A percentile compares a stretch with the other conserved stretches of the same genome.
Evolutionary conservation across 192 early-diverging fungal genomes (phyloP).

Genomic region (Rhizoclosmatium globosum): DNA sequence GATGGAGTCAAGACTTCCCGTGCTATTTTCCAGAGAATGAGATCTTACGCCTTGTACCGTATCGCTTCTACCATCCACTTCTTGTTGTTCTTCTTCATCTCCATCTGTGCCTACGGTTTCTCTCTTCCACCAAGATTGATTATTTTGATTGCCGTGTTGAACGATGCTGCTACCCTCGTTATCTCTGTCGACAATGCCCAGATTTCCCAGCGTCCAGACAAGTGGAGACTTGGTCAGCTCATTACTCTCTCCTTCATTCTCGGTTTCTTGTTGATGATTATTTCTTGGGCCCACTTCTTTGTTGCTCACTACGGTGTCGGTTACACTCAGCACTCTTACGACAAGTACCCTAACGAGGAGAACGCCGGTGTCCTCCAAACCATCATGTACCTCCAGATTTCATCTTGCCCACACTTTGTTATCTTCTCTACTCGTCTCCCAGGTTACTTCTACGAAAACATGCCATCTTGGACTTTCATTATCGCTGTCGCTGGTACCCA

Average conservation of each 20-base stretch:
- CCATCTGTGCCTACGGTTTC: slow-evolving; percentile 84
- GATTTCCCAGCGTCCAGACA: slow-evolving; percentile 89
- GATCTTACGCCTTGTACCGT: slow-evolving; percentile 74
- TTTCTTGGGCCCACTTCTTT: too few relatives aligned
- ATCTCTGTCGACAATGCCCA: slow-evolving; percentile 93
- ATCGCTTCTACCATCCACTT: slow-evolving; percentile 87
- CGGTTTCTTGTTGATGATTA: too few relatives aligned
- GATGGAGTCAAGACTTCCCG: slow-evolving; percentile 90
- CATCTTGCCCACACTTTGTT: too few relatives aligned
- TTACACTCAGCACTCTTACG: too few relatives aligned
- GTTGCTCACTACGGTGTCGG: too few relatives aligned
- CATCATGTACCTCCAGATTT: too few relatives aligned
- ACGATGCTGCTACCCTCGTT: slow-evolving; percentile 84
- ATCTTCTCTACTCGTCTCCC: slow-evolving; percentile 95
- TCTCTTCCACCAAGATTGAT: slow-evolving; percentile 79
- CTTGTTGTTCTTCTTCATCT: slow-evolving; percentile 94
- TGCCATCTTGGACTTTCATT: too few relatives aligned
- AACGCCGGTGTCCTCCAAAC: too few relatives aligned
- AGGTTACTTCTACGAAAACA: too few relatives aligned
- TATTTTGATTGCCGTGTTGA: slow-evolving; percentile 90
- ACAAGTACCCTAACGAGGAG: too few relatives aligned
- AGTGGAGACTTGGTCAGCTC: slow-evolving; percentile 83
- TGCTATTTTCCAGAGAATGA: slow-evolving; percentile 96
- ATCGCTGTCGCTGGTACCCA: too few relatives aligned
- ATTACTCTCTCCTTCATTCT: too few relatives aligned